phyloP scores from a whole-genome alignment of 176 grass and related monocot genomes.

The Triticum urartu region DNA sequence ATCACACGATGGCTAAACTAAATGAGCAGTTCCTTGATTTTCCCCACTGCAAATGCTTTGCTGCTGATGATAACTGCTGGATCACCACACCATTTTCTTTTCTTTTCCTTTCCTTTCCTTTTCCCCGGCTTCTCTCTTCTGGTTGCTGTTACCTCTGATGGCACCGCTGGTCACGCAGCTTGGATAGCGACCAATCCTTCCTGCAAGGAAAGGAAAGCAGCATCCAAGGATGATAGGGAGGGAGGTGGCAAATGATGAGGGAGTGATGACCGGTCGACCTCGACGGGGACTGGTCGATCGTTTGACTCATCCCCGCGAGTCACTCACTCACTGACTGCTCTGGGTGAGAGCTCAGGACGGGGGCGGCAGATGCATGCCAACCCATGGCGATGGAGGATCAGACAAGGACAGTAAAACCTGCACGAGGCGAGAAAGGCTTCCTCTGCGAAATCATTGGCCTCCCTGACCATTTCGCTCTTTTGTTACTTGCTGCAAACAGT shows the following conservation, averaged over 20 bases:
- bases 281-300: slow-evolving; percentile 39
- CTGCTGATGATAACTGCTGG: not conserved
- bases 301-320: slow-evolving; percentile 21
- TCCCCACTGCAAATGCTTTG: not conserved
- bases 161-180: not conserved
- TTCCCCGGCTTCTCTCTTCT: not conserved
- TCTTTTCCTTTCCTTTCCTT: not conserved
- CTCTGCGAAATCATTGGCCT: slow-evolving; percentile 23
- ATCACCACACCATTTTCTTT: not conserved
- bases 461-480: slow-evolving; percentile 5
- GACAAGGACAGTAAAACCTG: slow-evolving; percentile 33
- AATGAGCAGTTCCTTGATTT: too few species aligned
- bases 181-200: slow-evolving; percentile 30
- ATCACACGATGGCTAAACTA: too few species aligned
- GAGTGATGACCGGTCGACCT: slow-evolving; percentile 48
- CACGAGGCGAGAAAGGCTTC: slow-evolving; percentile 15
- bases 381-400: not conserved
- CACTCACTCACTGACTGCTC: not conserved
- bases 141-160: slow-evolving; percentile 10
- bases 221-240: not conserved
- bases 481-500: not conserved
- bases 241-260: slow-evolving; percentile 53
- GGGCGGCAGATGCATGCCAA: slow-evolving; percentile 34
- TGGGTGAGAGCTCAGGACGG: not conserved
- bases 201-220: not conserved